Evolutionary conservation across 441 rosid species (phyloP), one percentile per base, ranked within the genome.

Genomic region (Adansonia madagascariensis): DNA sequence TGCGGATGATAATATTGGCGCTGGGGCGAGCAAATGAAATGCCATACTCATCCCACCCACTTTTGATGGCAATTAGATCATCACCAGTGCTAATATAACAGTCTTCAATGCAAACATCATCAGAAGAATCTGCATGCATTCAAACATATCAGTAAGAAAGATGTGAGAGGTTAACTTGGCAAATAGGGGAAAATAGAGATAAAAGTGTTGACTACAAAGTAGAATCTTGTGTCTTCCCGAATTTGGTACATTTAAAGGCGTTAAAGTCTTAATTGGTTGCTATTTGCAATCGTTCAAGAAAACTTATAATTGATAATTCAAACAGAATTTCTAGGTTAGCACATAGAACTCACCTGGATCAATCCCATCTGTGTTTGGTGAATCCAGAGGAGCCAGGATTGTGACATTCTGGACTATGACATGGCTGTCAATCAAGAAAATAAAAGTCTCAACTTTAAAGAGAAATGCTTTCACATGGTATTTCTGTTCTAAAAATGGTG

Each of bases 41-140:
- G 27, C 98, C 99, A 20, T 93, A 95, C 82, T 95, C 95, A 59
- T 95, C 99, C 99, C 99, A 94, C 71, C 99, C 99, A 24, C 98
- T 95, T 85, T 95, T 95, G 81, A 94, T 91, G 35, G 98, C 80
- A 72, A 95, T 86, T 50, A 94, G 84, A 84, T 95, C 99, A 71
- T 95, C 98, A 35, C 98, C 99, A 0, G 98, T 95, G 78, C 93
- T 90, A 70, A 95, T 90, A 82, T 86, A 87, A 81, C 98, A 94
- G 80, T 91, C 95, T 78, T 94, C 95, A 70, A 95, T 94, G 87
- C 98, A 94, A 60, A 95, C 99, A 79, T 92, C 84, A 55, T 87
- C 83, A 14, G 92, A 94, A 69, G 99, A 95, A 80, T 95, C 99
- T 93, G 95, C 77, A 84, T 52, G 66, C 80, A 84, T 75, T 71